phyloP scores from a whole-genome alignment of 139 green algal species.

The Tetraselmis striata region DNA sequence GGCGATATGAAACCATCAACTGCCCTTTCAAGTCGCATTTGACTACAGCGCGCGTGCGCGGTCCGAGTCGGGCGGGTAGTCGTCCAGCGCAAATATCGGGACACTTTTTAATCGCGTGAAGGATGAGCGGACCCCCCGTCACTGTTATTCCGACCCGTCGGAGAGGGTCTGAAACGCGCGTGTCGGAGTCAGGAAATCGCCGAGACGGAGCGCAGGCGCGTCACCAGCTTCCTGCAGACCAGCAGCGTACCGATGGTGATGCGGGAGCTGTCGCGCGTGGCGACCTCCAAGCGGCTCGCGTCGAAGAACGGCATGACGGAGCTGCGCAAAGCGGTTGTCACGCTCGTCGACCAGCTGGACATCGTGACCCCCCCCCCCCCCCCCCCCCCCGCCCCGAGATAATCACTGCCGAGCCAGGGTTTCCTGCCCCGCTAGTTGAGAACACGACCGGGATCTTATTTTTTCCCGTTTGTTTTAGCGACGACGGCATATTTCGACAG shows the following conservation, averaged over 20 bases:
- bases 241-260: neutral
- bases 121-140: no score
- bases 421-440: neutral
- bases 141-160: no score
- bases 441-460: neutral
- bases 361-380: neutral
- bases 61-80: no score
- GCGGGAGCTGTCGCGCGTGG: neutral
- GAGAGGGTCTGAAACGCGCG: no score
- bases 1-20: no score
- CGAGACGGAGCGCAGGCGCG: neutral
- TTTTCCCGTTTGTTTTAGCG: no score
- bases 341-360: neutral
- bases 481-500: no score
- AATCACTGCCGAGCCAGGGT: neutral
- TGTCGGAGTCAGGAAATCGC: neutral
- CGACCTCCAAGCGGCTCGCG: neutral
- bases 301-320: neutral
- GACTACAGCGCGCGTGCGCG: no score
- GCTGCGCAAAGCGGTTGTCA: neutral
- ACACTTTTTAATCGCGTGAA: no score
- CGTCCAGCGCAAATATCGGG: no score
- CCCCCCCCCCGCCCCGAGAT: neutral
- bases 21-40: no score
- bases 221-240: neutral